Conservation (phyloP, 2,329 filamentous ascomycete species). For the Aspergillus tamarii region DNA sequence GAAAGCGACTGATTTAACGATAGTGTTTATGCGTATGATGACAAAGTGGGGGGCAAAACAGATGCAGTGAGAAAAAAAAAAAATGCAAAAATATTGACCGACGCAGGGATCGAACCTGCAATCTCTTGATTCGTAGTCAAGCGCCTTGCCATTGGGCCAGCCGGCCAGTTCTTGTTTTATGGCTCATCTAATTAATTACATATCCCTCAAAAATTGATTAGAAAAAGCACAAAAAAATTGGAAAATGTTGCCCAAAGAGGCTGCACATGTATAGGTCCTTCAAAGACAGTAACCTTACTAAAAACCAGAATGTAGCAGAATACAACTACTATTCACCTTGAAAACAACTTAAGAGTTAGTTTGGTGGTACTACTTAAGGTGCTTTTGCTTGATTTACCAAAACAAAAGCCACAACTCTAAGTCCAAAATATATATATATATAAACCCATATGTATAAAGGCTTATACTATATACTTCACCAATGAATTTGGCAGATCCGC, state of each 20-base stretch:
- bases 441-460: accelerated
- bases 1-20: too few species aligned
- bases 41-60: too few species aligned
- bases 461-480: too few species aligned
- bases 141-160: constrained; percentile 47
- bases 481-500: not conserved
- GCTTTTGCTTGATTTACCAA: not conserved
- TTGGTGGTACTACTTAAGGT: not conserved
- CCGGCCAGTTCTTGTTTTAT: not conserved
- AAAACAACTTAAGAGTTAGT: not conserved
- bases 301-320: not conserved
- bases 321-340: not conserved
- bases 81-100: constrained; percentile 28
- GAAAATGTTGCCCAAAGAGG: not conserved
- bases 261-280: not conserved
- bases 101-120: constrained; percentile 52
- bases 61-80: not conserved
- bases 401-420: not conserved
- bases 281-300: not conserved
- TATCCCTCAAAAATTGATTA: not conserved
- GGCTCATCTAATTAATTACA: not conserved
- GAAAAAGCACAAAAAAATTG: too few species aligned
- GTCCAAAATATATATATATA: not conserved
- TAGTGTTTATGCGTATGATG: too few species aligned
- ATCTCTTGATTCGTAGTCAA: constrained; percentile 58